A percentile compares a stretch with the other conserved stretches of the same genome.
Evolutionary conservation across 164 flowering plant species (phyloP).

Genomic region (Protea cynaroides): DNA sequence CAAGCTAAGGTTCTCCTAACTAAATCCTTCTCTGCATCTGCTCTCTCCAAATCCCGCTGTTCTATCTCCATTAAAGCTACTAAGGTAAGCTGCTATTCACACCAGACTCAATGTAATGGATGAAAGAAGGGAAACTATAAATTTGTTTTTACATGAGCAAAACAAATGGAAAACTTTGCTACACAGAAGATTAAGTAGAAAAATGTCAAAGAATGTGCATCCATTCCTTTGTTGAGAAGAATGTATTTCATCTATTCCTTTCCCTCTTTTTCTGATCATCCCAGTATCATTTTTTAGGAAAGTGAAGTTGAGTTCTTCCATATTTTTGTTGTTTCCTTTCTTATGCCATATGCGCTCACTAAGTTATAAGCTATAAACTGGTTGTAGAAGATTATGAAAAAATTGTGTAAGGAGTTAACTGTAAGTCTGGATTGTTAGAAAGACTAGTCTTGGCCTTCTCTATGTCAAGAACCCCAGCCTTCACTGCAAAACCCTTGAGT

Average conservation of each 20-base stretch:
- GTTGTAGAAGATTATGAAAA: too few relatives aligned
- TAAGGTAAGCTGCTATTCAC: background rate
- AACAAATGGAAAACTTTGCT: background rate
- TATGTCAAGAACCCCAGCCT: slow-evolving; percentile 83
- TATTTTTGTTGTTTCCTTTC: too few relatives aligned
- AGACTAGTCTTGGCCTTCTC: slow-evolving; percentile 55
- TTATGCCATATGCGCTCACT: too few relatives aligned
- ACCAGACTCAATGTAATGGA: background rate
- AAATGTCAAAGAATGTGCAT: background rate
- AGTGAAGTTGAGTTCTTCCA: too few relatives aligned
- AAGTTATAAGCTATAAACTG: too few relatives aligned
- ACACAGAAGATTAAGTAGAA: background rate
- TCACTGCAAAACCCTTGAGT: slow-evolving; percentile 74
- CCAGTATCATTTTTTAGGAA: too few relatives aligned
- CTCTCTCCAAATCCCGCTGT: background rate
- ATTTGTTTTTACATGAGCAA: background rate
- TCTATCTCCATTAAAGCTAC: slow-evolving; percentile 7
- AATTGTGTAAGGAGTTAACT: background rate
- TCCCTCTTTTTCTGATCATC: too few relatives aligned
- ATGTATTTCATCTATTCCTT: too few relatives aligned
- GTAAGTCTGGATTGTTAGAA: slow-evolving; percentile 40
- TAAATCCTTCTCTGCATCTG: slow-evolving; percentile 12
- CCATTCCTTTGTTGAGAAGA: background rate
- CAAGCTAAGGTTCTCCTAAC: too few relatives aligned
- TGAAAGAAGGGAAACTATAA: background rate